Base-by-base conservation (phyloP, 257 asterid species). In the Ajuga chamaepitys region DNA sequence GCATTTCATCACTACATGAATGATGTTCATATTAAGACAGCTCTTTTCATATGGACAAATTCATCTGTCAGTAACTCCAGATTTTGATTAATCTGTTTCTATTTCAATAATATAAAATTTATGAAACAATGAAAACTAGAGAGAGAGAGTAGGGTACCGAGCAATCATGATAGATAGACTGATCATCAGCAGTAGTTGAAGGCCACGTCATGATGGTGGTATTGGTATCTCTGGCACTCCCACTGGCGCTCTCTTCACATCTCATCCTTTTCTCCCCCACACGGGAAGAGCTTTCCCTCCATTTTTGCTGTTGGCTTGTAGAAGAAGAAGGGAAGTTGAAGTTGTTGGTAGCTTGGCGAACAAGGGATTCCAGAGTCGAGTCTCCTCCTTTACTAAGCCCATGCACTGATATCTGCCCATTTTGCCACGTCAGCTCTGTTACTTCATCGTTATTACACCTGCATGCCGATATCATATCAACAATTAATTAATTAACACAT, bases 401-500 rank as follows among this genome's bases (percentile, higher is more conserved):
- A 11, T 82, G 85, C 78, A 77, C 44, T 12, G 70, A 58, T 41
- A 80, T 58, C 18, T 84, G 82, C 12, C 92, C 88, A 18, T 85
- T 87, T 76, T 81, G 85, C 92, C 89, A 85, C 46, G 77, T 77
- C 17, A 87, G 74, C 77, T 85, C 95, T 20, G 70, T 69, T 21
- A 79, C 80, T 67, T 73, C 87, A 26, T 7, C 20, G 7, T 74
- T 35, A 30, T 58, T 70, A 8, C 84, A 58, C 88, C 89, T 86
- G 80, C 1, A 6, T 20, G 5, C 11, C n/a, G n/a, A n/a, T n/a
- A n/a, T n/a, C n/a, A n/a, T n/a, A n/a, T n/a, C n/a, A n/a, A 55
- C 11, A 56, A 16, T 6, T 30, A 13, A 55, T n/a, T n/a, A n/a
- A n/a, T n/a, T n/a, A n/a, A n/a, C n/a, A n/a, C n/a, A n/a, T n/a